Conservation (phyloP, 192 early-diverging fungal genomes). For the Umbelopsis sp. region DNA sequence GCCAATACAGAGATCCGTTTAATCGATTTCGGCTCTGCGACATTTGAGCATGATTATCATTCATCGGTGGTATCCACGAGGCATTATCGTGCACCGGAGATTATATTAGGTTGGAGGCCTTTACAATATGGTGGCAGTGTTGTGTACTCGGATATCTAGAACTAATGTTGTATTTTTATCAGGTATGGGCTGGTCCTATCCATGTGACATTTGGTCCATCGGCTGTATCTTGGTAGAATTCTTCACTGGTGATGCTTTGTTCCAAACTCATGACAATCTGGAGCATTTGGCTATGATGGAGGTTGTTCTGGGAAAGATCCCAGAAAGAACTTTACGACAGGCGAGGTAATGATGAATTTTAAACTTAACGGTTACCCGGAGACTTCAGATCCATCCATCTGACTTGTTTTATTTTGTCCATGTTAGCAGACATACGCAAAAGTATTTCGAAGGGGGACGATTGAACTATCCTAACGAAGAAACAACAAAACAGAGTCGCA, state of each 20-base stretch:
- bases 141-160: no score
- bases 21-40: constrained; percentile 97
- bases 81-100: constrained; percentile 97
- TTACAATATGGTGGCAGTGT: background rate
- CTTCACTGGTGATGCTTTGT: constrained; percentile 92
- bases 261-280: constrained; percentile 97
- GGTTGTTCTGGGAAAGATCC: constrained; percentile 77
- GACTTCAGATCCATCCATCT: background rate
- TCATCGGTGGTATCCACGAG: constrained; percentile 89
- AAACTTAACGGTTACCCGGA: no score
- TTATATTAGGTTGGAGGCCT: constrained; percentile 71
- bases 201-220: constrained; percentile 97
- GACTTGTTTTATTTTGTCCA: constrained; percentile 6
- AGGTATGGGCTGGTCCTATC: constrained; percentile 90
- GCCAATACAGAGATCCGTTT: constrained; percentile 75
- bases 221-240: constrained; percentile 97
- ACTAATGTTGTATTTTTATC: background rate
- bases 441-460: constrained; percentile 51
- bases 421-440: constrained; percentile 45
- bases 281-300: constrained; percentile 99
- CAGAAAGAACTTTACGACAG: constrained; percentile 60
- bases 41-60: constrained; percentile 93
- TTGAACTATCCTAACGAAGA: constrained; percentile 58
- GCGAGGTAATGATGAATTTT: constrained; percentile 34
- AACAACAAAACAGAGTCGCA: constrained; percentile 54